phyloP scores from a whole-genome alignment of 1,284 basidiomycete species.

The Trichosporon sp. region DNA sequence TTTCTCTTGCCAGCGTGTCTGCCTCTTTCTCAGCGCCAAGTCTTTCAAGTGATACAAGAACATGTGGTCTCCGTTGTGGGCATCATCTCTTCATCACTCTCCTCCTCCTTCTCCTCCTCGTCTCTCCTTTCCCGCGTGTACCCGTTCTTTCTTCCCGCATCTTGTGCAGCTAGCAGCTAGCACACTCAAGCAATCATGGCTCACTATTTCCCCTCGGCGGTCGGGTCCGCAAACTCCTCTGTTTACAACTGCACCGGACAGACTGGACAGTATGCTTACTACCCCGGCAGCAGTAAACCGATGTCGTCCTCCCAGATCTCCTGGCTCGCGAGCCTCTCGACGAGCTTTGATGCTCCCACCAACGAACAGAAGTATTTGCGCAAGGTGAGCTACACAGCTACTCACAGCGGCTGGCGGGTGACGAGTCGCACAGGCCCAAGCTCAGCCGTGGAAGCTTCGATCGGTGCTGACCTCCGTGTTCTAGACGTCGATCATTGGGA shows the following conservation, averaged over 20 bases:
- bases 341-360: slow-evolving; percentile 59
- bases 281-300: neutral
- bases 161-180: neutral
- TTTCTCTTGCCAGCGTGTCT: neutral
- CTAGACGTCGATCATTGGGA: slow-evolving; percentile 92
- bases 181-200: neutral
- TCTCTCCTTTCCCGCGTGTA: neutral
- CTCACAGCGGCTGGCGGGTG: no score
- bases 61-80: neutral
- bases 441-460: neutral
- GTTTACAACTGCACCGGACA: neutral
- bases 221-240: slow-evolving; percentile 3
- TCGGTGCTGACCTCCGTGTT: neutral
- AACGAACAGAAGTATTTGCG: slow-evolving; percentile 76
- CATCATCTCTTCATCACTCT: neutral
- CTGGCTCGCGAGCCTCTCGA: slow-evolving; percentile 79
- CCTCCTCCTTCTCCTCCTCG: neutral
- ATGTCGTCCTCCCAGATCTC: slow-evolving; percentile 59
- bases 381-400: slow-evolving; percentile 69
- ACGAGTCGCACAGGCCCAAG: neutral
- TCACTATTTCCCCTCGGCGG: neutral
- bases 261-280: slow-evolving; percentile 15
- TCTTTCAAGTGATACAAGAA: neutral
- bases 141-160: neutral
- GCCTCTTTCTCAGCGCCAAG: no score